A percentile compares a stretch with the other conserved stretches of the same genome.
Conservation (phyloP, 257 asterid species). For the Solanum verrucosum region DNA sequence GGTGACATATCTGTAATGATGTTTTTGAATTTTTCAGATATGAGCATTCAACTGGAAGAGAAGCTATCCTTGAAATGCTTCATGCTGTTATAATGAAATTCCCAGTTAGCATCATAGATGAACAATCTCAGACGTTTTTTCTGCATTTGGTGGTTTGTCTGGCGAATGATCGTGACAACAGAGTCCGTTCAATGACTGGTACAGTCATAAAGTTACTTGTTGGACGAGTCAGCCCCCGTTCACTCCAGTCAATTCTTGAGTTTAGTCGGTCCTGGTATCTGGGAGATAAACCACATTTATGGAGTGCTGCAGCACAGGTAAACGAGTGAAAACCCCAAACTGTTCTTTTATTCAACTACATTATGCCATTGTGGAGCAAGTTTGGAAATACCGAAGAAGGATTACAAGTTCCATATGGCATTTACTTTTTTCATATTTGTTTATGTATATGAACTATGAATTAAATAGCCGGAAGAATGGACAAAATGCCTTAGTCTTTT, state of each 20-base stretch:
- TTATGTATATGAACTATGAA: background rate
- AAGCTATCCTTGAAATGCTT: conserved; percentile 88
- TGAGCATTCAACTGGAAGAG: conserved; percentile 83
- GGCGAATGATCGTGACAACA: conserved; percentile 73
- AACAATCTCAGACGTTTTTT: conserved; percentile 60
- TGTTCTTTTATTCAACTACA: background rate
- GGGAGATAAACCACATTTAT: conserved; percentile 48
- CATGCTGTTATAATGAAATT: conserved; percentile 72
- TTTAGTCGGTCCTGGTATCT: conserved; percentile 70
- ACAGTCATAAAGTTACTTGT: conserved; percentile 72
- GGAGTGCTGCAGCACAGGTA: conserved; percentile 96
- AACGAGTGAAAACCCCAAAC: background rate
- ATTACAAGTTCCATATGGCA: background rate
- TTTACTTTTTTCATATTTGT: background rate
- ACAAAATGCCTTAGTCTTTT: too few species aligned
- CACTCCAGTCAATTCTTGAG: conserved; percentile 47
- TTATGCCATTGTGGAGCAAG: background rate
- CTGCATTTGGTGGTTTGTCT: conserved; percentile 58
- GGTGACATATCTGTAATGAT: background rate
- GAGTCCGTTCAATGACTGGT: conserved; percentile 77
- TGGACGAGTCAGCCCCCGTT: conserved; percentile 42
- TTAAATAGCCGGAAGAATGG: background rate
- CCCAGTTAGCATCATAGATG: conserved; percentile 41
- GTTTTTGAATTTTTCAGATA: conserved; percentile 38
- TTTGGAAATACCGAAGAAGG: background rate